These are phyloP conservation scores for Phylloporus sp. DNA, from an alignment of 768 basidiomycete species.

Conservation along the genomic window DNA sequence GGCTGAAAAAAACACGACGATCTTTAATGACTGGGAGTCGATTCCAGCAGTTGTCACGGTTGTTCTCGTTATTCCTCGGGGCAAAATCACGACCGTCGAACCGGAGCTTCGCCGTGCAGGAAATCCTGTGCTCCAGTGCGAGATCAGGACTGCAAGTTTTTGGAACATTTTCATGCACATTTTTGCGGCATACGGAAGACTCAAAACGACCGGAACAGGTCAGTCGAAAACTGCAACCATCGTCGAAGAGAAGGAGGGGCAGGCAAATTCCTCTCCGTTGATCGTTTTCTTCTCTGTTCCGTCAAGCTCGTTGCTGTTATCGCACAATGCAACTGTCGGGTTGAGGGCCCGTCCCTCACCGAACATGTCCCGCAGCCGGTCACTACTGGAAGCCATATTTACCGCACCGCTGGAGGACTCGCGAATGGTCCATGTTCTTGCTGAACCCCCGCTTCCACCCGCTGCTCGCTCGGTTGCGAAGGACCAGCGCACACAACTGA, in stretches of 20 bases:
- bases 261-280: constrained; percentile 16
- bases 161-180: constrained; percentile 22
- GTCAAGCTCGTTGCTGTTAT: constrained; percentile 16
- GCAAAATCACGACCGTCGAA: constrained; percentile 20
- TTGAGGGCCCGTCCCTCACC: constrained; percentile 21
- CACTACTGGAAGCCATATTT: constrained; percentile 19
- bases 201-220: constrained; percentile 14
- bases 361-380: background rate
- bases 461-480: constrained; percentile 6
- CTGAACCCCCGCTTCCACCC: constrained; percentile 14
- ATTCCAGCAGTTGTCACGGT: constrained; percentile 32
- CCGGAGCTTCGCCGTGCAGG: constrained; percentile 17
- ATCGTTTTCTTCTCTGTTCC: constrained; percentile 23
- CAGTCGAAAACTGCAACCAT: constrained; percentile 18
- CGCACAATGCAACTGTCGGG: constrained; percentile 10
- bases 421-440: constrained; percentile 22
- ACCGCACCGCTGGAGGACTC: constrained; percentile 14
- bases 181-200: constrained; percentile 18
- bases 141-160: constrained; percentile 10
- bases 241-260: constrained; percentile 14
- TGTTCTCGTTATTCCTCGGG: constrained; percentile 30
- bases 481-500: background rate
- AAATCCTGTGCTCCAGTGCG: constrained; percentile 25
- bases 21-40: constrained; percentile 29
- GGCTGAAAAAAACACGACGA: background rate